Conservation (phyloP, 257 asterid species). For the Solanum sejunctum region DNA sequence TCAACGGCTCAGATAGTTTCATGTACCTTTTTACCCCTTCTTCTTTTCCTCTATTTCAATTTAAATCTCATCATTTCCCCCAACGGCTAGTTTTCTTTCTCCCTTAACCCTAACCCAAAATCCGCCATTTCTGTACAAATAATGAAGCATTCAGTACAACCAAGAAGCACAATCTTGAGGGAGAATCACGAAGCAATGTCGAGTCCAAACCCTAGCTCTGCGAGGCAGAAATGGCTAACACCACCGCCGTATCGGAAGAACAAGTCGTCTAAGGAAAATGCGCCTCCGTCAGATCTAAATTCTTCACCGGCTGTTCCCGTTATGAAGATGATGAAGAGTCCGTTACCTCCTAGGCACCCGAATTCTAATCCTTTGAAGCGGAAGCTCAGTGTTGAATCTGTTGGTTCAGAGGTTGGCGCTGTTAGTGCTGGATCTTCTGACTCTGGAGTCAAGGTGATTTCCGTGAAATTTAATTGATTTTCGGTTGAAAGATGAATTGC, state of each 20-base stretch:
- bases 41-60: not conserved
- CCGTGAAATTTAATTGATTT: not conserved
- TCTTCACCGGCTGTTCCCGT: conserved; percentile 15
- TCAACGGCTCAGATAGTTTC: not conserved
- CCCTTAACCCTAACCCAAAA: not conserved
- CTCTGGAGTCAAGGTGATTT: conserved; percentile 67
- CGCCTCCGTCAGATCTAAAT: conserved; percentile 35
- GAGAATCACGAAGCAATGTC: conserved; percentile 33
- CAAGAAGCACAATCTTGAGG: conserved; percentile 38
- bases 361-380: conserved; percentile 35
- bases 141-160: conserved; percentile 50
- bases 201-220: conserved; percentile 47
- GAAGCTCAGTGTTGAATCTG: conserved; percentile 62
- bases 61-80: not conserved
- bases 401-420: conserved; percentile 24
- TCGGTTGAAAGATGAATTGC: not conserved
- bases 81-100: not conserved
- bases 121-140: not conserved
- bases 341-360: conserved; percentile 90
- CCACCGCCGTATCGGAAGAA: conserved; percentile 39
- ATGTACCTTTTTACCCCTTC: not conserved
- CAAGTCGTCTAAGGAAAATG: conserved; percentile 67
- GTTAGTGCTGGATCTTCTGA: conserved; percentile 27
- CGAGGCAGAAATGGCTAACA: conserved; percentile 19
- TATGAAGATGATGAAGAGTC: conserved; percentile 44